These are phyloP conservation scores for Candida ulmi DNA, from an alignment of 805 yeast genomes.

Conservation along the genomic window DNA sequence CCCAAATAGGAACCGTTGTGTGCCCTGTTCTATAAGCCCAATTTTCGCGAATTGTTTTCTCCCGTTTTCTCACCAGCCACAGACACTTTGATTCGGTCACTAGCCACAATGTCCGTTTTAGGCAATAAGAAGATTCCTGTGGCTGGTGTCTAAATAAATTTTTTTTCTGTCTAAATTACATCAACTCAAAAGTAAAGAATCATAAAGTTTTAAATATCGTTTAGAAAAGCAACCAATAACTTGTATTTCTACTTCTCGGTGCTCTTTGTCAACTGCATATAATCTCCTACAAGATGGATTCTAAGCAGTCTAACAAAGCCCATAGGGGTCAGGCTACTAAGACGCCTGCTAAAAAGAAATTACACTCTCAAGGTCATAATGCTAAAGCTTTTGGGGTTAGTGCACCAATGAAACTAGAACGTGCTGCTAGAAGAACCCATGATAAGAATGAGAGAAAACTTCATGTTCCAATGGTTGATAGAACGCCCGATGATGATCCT, in stretches of 20 bases:
- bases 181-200: too few species aligned
- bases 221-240: too few species aligned
- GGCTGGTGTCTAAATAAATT: slow-evolving; percentile 2
- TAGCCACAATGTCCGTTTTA: not conserved
- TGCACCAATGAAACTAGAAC: slow-evolving; percentile 81
- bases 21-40: too few species aligned
- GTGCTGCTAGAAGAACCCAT: slow-evolving; percentile 76
- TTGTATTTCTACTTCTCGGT: too few species aligned
- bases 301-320: slow-evolving; percentile 70
- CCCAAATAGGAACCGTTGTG: not conserved
- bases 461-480: slow-evolving; percentile 96
- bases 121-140: not conserved
- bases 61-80: slow-evolving; percentile 2
- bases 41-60: too few species aligned
- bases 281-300: slow-evolving; percentile 13
- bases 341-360: slow-evolving; percentile 74
- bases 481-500: slow-evolving; percentile 96
- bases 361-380: slow-evolving; percentile 82
- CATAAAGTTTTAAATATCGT: too few species aligned
- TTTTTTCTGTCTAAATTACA: too few species aligned
- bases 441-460: slow-evolving; percentile 77
- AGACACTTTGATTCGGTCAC: not conserved
- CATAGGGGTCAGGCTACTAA: slow-evolving; percentile 61
- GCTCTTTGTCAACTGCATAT: too few species aligned
- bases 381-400: slow-evolving; percentile 80